Percentiles rank a stretch among this genome's conserved stretches.
Conservation (phyloP, 768 basidiomycete genomes). For the Hortiboletus campestris region DNA sequence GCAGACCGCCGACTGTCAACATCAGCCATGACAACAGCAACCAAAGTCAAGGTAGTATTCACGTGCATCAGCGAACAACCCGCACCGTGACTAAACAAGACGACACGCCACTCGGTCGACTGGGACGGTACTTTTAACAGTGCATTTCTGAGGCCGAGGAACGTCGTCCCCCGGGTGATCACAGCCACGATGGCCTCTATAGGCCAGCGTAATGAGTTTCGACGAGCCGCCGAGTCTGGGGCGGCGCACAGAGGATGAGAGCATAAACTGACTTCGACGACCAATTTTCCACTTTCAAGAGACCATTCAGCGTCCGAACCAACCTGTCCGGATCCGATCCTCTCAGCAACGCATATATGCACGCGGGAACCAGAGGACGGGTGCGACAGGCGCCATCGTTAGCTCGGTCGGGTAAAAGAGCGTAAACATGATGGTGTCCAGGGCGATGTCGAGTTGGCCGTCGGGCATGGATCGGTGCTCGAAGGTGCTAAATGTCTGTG, state of each 20-base stretch:
- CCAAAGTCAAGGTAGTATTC: not conserved
- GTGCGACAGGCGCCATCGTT: not conserved
- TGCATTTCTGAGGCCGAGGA: slow-evolving; percentile 30
- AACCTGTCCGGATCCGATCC: slow-evolving; percentile 14
- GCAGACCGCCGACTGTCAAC: slow-evolving; percentile 35
- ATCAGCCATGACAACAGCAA: not conserved
- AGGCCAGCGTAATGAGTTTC: not conserved
- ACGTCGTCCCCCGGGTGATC: slow-evolving; percentile 32
- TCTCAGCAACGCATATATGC: not conserved
- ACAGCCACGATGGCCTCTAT: slow-evolving; percentile 25
- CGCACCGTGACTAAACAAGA: slow-evolving; percentile 48
- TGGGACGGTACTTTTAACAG: slow-evolving; percentile 18
- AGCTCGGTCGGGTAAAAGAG: slow-evolving; percentile 33
- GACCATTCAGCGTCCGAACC: slow-evolving; percentile 30
- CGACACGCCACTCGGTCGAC: slow-evolving; percentile 34
- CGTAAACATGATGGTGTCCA: slow-evolving; percentile 32
- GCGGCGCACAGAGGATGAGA: slow-evolving; percentile 21
- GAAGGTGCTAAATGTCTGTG: slow-evolving; percentile 27
- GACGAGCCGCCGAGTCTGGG: not conserved
- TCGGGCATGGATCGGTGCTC: slow-evolving; percentile 22
- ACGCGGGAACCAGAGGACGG: slow-evolving; percentile 22
- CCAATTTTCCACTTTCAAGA: slow-evolving; percentile 32
- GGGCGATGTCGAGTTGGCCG: slow-evolving; percentile 24
- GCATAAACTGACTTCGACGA: slow-evolving; percentile 29
- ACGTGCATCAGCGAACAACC: slow-evolving; percentile 43